Percentiles rank a stretch among this genome's conserved stretches.
Evolutionary conservation across 768 basidiomycete species (phyloP).

Genomic region (Lactarius psammicola): DNA sequence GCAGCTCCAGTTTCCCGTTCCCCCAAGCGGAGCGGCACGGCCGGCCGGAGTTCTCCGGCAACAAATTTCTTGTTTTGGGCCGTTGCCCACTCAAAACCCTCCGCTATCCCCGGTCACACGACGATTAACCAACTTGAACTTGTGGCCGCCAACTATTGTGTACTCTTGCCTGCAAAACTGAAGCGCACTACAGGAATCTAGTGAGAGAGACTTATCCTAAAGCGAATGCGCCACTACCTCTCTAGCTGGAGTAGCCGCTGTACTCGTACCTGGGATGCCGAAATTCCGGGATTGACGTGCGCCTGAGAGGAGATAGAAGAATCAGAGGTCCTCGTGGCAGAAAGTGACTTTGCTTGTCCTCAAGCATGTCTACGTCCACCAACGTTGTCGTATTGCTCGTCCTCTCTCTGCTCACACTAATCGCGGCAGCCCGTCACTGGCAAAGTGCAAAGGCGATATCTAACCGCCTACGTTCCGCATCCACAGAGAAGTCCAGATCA

Average conservation of each 20-base stretch:
- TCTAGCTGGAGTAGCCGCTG: neutral
- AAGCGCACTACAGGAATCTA: no score
- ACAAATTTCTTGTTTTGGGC: neutral
- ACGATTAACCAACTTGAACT: neutral
- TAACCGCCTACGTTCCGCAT: neutral
- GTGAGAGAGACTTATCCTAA: neutral
- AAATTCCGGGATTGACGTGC: neutral
- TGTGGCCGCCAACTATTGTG: neutral
- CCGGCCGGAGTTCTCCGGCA: conserved; percentile 5
- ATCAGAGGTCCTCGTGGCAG: neutral
- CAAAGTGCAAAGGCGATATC: neutral
- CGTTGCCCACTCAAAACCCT: neutral
- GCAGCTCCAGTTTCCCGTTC: no score
- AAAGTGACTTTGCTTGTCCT: neutral
- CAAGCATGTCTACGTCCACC: neutral
- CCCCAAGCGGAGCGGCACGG: neutral
- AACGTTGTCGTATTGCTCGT: neutral
- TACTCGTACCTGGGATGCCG: neutral
- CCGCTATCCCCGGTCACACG: neutral
- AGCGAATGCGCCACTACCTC: neutral
- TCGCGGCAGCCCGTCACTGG: neutral
- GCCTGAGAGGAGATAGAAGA: neutral
- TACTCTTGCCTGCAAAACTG: neutral
- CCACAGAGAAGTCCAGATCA: neutral
- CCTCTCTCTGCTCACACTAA: conserved; percentile 7